Base-by-base conservation (phyloP, 495 filamentous ascomycete species). In the Lasiosphaeris hirsuta region DNA sequence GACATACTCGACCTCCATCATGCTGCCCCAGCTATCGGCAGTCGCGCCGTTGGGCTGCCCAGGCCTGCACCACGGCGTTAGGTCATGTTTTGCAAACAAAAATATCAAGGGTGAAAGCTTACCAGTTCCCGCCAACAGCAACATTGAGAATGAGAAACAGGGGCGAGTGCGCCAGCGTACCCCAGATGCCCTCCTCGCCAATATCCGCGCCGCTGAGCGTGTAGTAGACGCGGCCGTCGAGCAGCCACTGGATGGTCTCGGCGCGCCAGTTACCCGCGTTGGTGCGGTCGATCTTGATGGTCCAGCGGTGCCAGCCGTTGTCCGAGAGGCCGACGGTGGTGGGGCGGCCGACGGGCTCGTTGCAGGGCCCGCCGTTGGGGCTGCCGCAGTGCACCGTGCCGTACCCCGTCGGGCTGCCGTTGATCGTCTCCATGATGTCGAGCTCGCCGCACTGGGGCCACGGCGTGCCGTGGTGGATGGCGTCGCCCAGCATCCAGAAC, bases 391-490 rank as follows among this genome's bases (percentile, higher is more conserved):
- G 79, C 0, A 74, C 58, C 10, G 79, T 82, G 18, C 76, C 77
- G 59, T 73, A 75, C 23, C 68, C 74, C 45, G 64, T 71, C n/a
- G 69, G 52, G 10, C 55, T 45, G 34, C 79, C 79, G 68, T 78
- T 75, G 57, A 80, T 63, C 57, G 74, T 78, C 68, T 81, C 78
- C 63, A 80, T 73, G 55, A 80, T 78, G 65, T 81, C 79, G 51
- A 80, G 72, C 69, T 81, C 79, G 58, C 78, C 78, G 68, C 74
- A 74, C 15, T 30, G 51, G 0, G 78, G 78, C 78, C 78, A 81
- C n/a, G 52, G 42, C 3, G 75, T 78, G 42, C 77, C 77, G 60
- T 75, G 69, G 54, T 73, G 73, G 55, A 81, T 69, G n/a, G 65
- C 44, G 33, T 81, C 71, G 52, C 79, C 79, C 34, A 81, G 71